A percentile compares a stretch with the other conserved stretches of the same genome.
These are phyloP conservation scores for Ambrosiella cleistominuta DNA, from an alignment of 2,329 filamentous ascomycete genomes.

Conservation along the genomic window DNA sequence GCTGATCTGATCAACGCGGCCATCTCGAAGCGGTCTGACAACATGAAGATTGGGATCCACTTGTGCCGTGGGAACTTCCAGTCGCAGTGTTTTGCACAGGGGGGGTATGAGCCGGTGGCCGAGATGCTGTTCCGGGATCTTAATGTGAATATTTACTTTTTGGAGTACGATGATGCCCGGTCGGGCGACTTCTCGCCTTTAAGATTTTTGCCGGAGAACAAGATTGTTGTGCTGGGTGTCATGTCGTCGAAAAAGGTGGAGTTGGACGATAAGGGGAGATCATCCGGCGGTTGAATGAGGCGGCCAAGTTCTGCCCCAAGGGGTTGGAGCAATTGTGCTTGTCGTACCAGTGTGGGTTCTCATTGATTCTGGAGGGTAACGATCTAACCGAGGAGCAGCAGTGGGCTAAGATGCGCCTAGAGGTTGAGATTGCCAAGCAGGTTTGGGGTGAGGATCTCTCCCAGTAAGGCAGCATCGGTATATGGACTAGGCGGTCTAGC, in stretches of 20 bases:
- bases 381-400: slow-evolving; percentile 53
- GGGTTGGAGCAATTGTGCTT: slow-evolving; percentile 48
- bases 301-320: slow-evolving; percentile 47
- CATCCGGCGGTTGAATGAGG: slow-evolving; percentile 34
- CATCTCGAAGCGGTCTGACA: slow-evolving; percentile 39
- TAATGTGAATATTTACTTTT: slow-evolving; percentile 44
- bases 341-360: slow-evolving; percentile 51
- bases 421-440: slow-evolving; percentile 46
- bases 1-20: slow-evolving; percentile 58
- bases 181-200: slow-evolving; percentile 47
- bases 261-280: slow-evolving; percentile 37
- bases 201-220: slow-evolving; percentile 36
- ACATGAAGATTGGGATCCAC: slow-evolving; percentile 57
- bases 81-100: slow-evolving; percentile 45
- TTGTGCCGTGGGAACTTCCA: slow-evolving; percentile 42
- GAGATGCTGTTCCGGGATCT: slow-evolving; percentile 41
- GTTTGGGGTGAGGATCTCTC: slow-evolving; percentile 32
- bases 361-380: slow-evolving; percentile 43
- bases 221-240: slow-evolving; percentile 44
- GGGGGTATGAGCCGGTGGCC: slow-evolving; percentile 45
- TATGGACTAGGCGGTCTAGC: not conserved
- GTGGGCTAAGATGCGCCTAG: slow-evolving; percentile 52
- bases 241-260: slow-evolving; percentile 42
- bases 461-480: not conserved
- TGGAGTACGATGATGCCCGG: slow-evolving; percentile 40